Conservation (phyloP, 2,329 filamentous ascomycete genomes). For the Hyphodiscus sp. region DNA sequence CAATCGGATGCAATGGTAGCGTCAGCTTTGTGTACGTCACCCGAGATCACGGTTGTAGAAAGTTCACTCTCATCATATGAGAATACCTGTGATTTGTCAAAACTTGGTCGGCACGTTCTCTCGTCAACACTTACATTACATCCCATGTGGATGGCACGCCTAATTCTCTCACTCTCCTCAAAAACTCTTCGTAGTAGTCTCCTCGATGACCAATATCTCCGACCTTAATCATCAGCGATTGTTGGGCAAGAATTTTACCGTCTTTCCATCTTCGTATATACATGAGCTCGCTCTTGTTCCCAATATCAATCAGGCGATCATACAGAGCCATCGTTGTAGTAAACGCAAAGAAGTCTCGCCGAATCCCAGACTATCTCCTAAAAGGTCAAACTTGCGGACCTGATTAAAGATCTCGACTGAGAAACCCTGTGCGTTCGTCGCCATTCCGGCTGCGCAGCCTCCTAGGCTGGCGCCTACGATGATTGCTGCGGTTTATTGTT, state of each 20-base stretch:
- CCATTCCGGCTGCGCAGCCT: constrained; percentile 42
- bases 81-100: constrained; percentile 26
- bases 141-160: constrained; percentile 37
- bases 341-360: constrained; percentile 42
- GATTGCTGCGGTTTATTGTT: constrained; percentile 33
- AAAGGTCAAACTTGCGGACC: constrained; percentile 35
- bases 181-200: constrained; percentile 38
- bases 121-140: constrained; percentile 20
- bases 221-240: constrained; percentile 45
- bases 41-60: constrained; percentile 31
- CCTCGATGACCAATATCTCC: constrained; percentile 40
- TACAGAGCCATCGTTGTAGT: constrained; percentile 38
- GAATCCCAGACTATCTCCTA: constrained; percentile 40
- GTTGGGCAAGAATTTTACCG: constrained; percentile 39
- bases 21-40: constrained; percentile 36
- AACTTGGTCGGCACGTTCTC: neutral
- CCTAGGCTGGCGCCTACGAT: constrained; percentile 44
- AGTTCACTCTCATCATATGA: constrained; percentile 33
- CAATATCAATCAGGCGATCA: constrained; percentile 36
- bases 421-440: constrained; percentile 40
- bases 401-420: constrained; percentile 37
- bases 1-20: constrained; percentile 45
- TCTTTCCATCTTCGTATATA: constrained; percentile 42
- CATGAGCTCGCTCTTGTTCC: constrained; percentile 41
- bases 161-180: constrained; percentile 34